Evolutionary conservation across 2,329 filamentous ascomycete genomes (phyloP).

Genomic region (Phialophora macrospora): DNA sequence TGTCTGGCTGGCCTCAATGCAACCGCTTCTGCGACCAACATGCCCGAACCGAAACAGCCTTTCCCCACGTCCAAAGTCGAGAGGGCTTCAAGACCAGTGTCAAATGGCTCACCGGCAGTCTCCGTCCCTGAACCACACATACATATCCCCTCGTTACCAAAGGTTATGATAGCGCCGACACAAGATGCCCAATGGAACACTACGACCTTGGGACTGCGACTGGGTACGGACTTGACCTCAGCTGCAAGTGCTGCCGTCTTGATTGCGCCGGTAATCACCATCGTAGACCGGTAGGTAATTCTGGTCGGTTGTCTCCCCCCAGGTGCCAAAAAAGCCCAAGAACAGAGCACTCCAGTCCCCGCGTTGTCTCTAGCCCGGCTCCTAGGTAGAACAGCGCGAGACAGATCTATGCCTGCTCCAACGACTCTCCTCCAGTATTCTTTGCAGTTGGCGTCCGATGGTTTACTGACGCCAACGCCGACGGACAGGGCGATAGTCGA

Average conservation of each 20-base stretch:
- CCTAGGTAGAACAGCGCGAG: background rate
- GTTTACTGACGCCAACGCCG: background rate
- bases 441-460: background rate
- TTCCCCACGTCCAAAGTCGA: slow-evolving; percentile 13
- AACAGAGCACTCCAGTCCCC: background rate
- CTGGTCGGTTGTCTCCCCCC: background rate
- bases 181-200: slow-evolving; percentile 69
- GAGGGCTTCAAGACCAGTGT: slow-evolving; percentile 11
- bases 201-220: slow-evolving; percentile 67
- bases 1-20: slow-evolving; percentile 22
- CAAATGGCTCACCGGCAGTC: background rate
- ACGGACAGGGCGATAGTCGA: slow-evolving; percentile 54
- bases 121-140: slow-evolving; percentile 14
- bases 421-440: background rate
- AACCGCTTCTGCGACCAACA: background rate
- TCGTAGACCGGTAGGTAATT: slow-evolving; percentile 75
- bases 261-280: slow-evolving; percentile 81
- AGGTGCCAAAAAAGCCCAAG: background rate
- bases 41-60: slow-evolving; percentile 18
- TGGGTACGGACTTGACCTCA: slow-evolving; percentile 70
- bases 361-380: background rate
- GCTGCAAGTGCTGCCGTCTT: slow-evolving; percentile 74
- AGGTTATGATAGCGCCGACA: slow-evolving; percentile 19
- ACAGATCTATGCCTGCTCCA: background rate
- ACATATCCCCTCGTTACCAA: slow-evolving; percentile 16